phyloP scores from a whole-genome alignment of 225 moss, liverwort and hornwort species.

The Pseudisothecium myosuroides region DNA sequence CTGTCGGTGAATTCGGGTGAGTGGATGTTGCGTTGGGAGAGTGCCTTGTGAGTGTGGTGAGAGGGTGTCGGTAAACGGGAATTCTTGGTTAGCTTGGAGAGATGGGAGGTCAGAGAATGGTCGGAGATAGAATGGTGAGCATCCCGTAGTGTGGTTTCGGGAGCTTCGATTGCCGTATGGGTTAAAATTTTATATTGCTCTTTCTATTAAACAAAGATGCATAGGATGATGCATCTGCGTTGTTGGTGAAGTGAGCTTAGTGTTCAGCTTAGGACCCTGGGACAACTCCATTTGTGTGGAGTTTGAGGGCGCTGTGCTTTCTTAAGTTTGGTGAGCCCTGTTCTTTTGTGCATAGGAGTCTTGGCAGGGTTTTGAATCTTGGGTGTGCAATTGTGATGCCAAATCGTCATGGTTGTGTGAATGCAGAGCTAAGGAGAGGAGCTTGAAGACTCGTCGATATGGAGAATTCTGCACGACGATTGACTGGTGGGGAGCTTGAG shows the following conservation, averaged over 20 bases:
- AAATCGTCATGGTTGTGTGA: not conserved
- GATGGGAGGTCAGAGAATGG: not conserved
- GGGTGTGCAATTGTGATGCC: not conserved
- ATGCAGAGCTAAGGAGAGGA: not conserved
- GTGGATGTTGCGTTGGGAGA: too few relatives aligned
- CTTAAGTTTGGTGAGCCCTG: not conserved
- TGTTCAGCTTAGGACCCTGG: not conserved
- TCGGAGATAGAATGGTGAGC: not conserved
- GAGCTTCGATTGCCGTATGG: too few relatives aligned
- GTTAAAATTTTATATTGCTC: too few relatives aligned
- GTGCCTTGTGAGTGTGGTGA: too few relatives aligned
- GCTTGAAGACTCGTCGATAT: not conserved
- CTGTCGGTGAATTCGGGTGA: not conserved
- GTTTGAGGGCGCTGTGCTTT: not conserved
- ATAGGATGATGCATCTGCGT: not conserved
- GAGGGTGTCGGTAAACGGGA: not conserved
- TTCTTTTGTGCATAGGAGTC: not conserved
- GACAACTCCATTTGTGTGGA: not conserved
- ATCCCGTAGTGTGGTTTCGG: not conserved
- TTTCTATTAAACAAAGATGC: too few relatives aligned
- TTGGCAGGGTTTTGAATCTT: not conserved
- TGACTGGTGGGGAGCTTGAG: not conserved
- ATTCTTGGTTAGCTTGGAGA: not conserved
- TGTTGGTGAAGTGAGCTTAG: not conserved
- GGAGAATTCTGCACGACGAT: not conserved